phyloP scores from a whole-genome alignment of 805 yeast species.

The Blastobotrys attinorum region DNA sequence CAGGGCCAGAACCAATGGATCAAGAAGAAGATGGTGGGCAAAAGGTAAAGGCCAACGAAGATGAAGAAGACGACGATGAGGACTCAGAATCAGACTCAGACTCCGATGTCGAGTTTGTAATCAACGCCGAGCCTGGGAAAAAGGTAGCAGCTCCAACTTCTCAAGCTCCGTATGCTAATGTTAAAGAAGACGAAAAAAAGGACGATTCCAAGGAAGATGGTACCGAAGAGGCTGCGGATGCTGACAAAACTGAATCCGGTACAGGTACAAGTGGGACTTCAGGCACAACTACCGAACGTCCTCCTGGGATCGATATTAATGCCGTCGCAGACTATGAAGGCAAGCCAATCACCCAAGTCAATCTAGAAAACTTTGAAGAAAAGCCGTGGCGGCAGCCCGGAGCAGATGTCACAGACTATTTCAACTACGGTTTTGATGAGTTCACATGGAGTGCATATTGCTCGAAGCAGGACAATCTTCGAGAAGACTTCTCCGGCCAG shows the following conservation, averaged over 20 bases:
- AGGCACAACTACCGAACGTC: slow-evolving; percentile 16
- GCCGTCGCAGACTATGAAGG: slow-evolving; percentile 71
- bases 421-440: slow-evolving; percentile 95
- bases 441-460: slow-evolving; percentile 93
- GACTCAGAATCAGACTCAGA: slow-evolving; percentile 46
- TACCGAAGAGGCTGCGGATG: slow-evolving; percentile 18
- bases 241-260: slow-evolving; percentile 9
- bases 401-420: slow-evolving; percentile 88
- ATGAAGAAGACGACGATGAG: slow-evolving; percentile 40
- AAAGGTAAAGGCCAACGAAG: slow-evolving; percentile 19
- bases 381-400: slow-evolving; percentile 99
- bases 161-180: slow-evolving; percentile 3
- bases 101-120: slow-evolving; percentile 78
- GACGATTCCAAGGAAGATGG: slow-evolving; percentile 15
- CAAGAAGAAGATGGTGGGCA: no score
- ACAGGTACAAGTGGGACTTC: slow-evolving; percentile 11
- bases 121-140: slow-evolving; percentile 41
- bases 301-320: slow-evolving; percentile 54
- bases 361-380: slow-evolving; percentile 73
- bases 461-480: slow-evolving; percentile 71
- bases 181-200: slow-evolving; percentile 1
- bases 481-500: slow-evolving; percentile 76
- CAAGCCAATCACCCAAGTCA: slow-evolving; percentile 70
- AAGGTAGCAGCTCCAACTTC: slow-evolving; percentile 5
- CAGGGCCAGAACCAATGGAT: no score